Evolutionary conservation across 305 asterid species (phyloP), one percentile per base, ranked within the genome.

Genomic region (Fraxinus paxiana): DNA sequence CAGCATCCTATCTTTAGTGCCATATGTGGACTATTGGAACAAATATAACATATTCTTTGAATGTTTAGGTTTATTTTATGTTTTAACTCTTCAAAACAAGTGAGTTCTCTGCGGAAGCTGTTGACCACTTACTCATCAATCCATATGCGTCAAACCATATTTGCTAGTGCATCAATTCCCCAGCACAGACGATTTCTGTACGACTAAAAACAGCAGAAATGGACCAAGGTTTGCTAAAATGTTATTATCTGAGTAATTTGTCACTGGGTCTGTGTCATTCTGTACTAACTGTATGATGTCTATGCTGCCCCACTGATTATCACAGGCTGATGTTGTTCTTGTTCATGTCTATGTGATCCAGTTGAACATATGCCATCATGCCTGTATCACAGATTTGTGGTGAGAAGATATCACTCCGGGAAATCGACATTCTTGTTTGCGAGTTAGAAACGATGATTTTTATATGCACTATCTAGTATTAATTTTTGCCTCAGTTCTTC

Each of bases 131-230:
- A 90, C 90, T 89, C 97, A 18, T 87, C 97, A 82, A 91, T 90
- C 89, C 86, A 86, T 81, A 90, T 79, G 73, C 93, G 96, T 56
- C 98, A 95, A 86, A 93, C 98, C 26, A 83, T 95, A 80, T 91
- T 93, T 85, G 94, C 98, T 33, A 93, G 98, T 87, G 98, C 98
- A 69, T 92, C 98, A 41, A 85, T 95, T 83, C 98, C 97, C 75
- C 91, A 93, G 87, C 98, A 91, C 76, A 91, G 86, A 77, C 91
- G 97, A 79, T 95, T 95, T 81, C 81, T 95, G 67, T 85, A 92
- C 31, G 98, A 93, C 87, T 91, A 94, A 71, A 86, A 90, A 80
- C 99, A 92, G 84, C 97, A 93, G 82, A 95, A 93, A 88, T 95
- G 99, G 98, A 95, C 98, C 83, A 92, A 91, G 96, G 98, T 95